These are phyloP conservation scores for Pichiaceae sp. DNA, from an alignment of 1,139 yeast species.

Conservation along the genomic window DNA sequence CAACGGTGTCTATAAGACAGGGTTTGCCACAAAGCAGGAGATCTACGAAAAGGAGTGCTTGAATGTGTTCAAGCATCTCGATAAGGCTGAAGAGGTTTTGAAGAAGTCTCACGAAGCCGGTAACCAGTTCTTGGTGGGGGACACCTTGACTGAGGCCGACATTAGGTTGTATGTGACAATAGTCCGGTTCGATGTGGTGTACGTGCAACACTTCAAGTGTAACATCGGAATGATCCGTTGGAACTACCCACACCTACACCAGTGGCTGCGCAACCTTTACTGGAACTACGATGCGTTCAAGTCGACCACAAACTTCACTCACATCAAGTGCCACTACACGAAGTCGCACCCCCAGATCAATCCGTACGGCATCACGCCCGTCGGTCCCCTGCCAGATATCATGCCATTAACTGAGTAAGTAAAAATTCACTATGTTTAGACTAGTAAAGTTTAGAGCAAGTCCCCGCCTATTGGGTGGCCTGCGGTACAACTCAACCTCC, in stretches of 20 bases:
- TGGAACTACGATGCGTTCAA: slow-evolving; percentile 71
- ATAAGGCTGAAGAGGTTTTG: slow-evolving; percentile 64
- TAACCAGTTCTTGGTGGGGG: slow-evolving; percentile 48
- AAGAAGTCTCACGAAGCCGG: slow-evolving; percentile 35
- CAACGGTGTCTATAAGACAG: slow-evolving; percentile 91
- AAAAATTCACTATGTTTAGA: no score
- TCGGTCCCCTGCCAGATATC: slow-evolving; percentile 83
- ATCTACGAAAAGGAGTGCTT: slow-evolving; percentile 69
- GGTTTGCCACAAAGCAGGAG: slow-evolving; percentile 80
- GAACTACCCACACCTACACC: slow-evolving; percentile 70
- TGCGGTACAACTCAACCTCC: no score
- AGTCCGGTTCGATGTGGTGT: slow-evolving; percentile 82
- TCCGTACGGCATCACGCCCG: slow-evolving; percentile 76
- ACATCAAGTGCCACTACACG: slow-evolving; percentile 86
- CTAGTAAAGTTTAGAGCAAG: no score
- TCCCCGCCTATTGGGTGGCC: no score
- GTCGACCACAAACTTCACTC: slow-evolving; percentile 78
- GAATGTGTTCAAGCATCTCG: slow-evolving; percentile 61
- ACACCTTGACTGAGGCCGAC: slow-evolving; percentile 80
- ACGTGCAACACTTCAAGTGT: slow-evolving; percentile 92
- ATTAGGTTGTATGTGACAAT: slow-evolving; percentile 77
- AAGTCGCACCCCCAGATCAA: slow-evolving; percentile 73
- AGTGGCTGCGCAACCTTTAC: slow-evolving; percentile 77
- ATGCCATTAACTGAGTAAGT: slow-evolving; percentile 25
- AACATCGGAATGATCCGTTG: slow-evolving; percentile 74